Evolutionary conservation across 2,329 filamentous ascomycete species (phyloP), one percentile per base, ranked within the genome.

Genomic region (Cercospora canescens): DNA sequence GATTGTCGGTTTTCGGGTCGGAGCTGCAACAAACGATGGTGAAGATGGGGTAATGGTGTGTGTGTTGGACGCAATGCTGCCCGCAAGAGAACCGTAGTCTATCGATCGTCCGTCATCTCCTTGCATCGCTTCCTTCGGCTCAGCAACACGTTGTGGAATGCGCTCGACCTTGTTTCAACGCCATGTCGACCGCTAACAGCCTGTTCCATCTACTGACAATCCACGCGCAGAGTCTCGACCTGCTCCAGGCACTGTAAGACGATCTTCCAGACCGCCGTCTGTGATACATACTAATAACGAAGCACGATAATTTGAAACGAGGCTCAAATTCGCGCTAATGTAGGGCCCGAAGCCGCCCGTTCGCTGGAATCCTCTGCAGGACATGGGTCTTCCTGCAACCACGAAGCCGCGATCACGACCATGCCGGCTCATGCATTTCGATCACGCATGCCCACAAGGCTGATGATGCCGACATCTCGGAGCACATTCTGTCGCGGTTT

Each of bases 331-430:
- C 6, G 8, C 28, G 52, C 52, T 35, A 56, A 56, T 56, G 52
- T 35, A 56, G 30, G 52, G 14, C 8, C 52, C 16, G 8, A 6
- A 21, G 52, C 52, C 52, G 21, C 5, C 52, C 30, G 52, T 55
- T 18, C 16, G 52, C 52, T 6, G 58, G 12, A 34, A 34, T 45
- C 39, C 28, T 26, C 24, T 41, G 37, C 59, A 45, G 48, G 41
- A 50, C 60, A 62, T 56, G 59, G 41, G 50, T 52, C 59, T 32
- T 35, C 59, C 59, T 52, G 59, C 41, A 28, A 54, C 60, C 60
- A 55, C 45, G 28, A 24, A 45, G 11, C 48, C 28, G 26, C 28
- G 4, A 62, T 52, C 59, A 55, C 48, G 26, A 55, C 34, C 30
- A 7, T 28, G 18, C 45, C 18, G 18, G 21, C 18, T 26, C 45